phyloP scores from a whole-genome alignment of 345 rosid species.

The Euclidium syriacum region DNA sequence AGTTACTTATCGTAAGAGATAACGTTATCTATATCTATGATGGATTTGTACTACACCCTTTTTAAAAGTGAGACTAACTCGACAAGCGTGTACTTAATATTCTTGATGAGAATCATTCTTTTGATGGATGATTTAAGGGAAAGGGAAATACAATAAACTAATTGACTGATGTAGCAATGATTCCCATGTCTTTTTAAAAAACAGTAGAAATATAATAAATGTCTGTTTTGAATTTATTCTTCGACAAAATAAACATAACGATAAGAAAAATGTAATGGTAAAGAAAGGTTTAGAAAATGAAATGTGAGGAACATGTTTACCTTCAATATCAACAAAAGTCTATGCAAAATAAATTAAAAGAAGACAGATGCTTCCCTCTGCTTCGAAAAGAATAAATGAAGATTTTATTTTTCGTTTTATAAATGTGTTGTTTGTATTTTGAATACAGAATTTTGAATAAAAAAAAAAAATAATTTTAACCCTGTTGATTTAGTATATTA shows the following conservation, averaged over 20 bases:
- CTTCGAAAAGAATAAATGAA: too few relatives aligned
- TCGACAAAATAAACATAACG: neutral
- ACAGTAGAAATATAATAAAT: neutral
- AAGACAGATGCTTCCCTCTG: too few relatives aligned
- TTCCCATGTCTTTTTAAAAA: neutral
- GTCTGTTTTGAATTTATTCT: conserved; percentile 5
- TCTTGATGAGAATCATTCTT: conserved; percentile 9
- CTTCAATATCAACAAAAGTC: neutral
- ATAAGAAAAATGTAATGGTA: neutral
- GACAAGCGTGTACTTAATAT: conserved; percentile 5
- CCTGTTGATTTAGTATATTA: too few relatives aligned
- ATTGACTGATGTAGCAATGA: neutral
- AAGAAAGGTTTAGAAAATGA: conserved; percentile 18
- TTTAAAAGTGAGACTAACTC: conserved; percentile 1
- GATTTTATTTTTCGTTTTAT: too few relatives aligned
- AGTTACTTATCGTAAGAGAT: conserved; percentile 3
- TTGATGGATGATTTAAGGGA: neutral
- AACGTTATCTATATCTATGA: neutral
- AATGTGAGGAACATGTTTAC: conserved; percentile 5
- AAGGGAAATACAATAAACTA: neutral
- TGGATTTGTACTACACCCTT: neutral
- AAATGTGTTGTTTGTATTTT: too few relatives aligned
- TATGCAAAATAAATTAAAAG: neutral
- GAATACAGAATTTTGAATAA: too few relatives aligned
- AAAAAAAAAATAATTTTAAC: too few relatives aligned